Percentiles rank a stretch among this genome's conserved stretches.
phyloP scores from a whole-genome alignment of 768 basidiomycete genomes.

The Fistulinella prunicolor region DNA sequence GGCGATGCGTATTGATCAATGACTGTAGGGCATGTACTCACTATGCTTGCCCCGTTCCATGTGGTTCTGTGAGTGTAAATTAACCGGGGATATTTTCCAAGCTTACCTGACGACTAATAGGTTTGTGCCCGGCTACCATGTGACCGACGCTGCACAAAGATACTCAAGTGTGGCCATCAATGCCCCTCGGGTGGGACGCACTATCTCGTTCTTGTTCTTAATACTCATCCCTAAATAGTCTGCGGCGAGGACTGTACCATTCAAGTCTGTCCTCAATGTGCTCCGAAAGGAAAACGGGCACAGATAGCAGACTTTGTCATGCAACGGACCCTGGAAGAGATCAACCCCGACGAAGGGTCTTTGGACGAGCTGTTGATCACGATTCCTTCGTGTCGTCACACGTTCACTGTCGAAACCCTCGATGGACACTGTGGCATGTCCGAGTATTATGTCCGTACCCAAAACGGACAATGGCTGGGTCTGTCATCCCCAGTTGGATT shows the following conservation, averaged over 20 bases:
- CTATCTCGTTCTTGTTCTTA: too few species aligned
- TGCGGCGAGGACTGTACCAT: constrained; percentile 61
- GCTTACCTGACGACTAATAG: constrained; percentile 31
- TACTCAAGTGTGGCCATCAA: constrained; percentile 55
- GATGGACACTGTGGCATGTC: constrained; percentile 55
- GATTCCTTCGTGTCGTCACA: constrained; percentile 56
- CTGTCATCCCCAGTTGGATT: constrained; percentile 41
- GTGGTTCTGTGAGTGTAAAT: constrained; percentile 69
- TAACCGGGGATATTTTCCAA: background rate
- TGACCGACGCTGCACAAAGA: constrained; percentile 48
- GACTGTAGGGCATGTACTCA: constrained; percentile 52
- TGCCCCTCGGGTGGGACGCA: constrained; percentile 70
- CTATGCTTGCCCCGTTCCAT: constrained; percentile 54
- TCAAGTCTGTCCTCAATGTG: constrained; percentile 56
- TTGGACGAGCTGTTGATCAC: constrained; percentile 58
- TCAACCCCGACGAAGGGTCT: constrained; percentile 37
- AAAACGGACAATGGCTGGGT: constrained; percentile 42
- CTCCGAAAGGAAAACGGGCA: constrained; percentile 33
- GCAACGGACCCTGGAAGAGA: constrained; percentile 47
- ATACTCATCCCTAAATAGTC: constrained; percentile 39
- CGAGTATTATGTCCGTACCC: constrained; percentile 44
- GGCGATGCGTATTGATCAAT: constrained; percentile 3
- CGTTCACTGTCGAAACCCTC: constrained; percentile 69
- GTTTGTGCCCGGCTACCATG: constrained; percentile 66
- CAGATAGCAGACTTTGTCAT: constrained; percentile 61